Evolutionary conservation across 163 green algal species (phyloP).

Genomic region (Smithsoniella earleae): DNA sequence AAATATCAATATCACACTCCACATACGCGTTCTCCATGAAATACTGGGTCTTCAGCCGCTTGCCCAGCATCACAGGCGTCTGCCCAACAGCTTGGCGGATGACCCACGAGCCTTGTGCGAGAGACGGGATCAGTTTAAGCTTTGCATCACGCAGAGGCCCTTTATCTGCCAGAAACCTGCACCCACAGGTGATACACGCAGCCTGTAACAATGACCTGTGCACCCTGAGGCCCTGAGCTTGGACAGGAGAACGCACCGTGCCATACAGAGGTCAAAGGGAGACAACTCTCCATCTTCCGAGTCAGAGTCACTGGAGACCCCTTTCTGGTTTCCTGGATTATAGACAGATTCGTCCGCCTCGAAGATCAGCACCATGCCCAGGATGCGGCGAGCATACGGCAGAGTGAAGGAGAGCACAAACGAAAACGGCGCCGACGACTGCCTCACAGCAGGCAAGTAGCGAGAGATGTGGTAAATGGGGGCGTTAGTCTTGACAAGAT

Average conservation of each 20-base stretch:
- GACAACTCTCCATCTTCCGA: conserved; percentile 6
- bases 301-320: background rate
- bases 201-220: no score
- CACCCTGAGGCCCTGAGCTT: no score
- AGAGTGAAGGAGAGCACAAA: conserved; percentile 86
- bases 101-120: conserved; percentile 74
- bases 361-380: conserved; percentile 50
- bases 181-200: no score
- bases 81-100: conserved; percentile 79
- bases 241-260: conserved; percentile 33
- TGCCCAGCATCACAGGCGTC: conserved; percentile 81
- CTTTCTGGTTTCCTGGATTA: conserved; percentile 18
- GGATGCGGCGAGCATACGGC: conserved; percentile 43
- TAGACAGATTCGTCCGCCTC: conserved; percentile 36
- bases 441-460: conserved; percentile 4
- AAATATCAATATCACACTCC: conserved; percentile 78
- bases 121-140: conserved; percentile 87
- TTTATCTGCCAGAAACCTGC: conserved; percentile 63
- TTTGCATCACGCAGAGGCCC: conserved; percentile 55
- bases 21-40: conserved; percentile 54
- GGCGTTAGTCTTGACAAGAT: conserved; percentile 24
- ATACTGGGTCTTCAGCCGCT: conserved; percentile 62
- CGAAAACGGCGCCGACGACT: conserved; percentile 53
- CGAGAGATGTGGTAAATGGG: conserved; percentile 29
- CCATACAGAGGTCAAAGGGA: conserved; percentile 40